phyloP scores from a whole-genome alignment of 2,329 filamentous ascomycete genomes.

The Cercospora sojina region DNA sequence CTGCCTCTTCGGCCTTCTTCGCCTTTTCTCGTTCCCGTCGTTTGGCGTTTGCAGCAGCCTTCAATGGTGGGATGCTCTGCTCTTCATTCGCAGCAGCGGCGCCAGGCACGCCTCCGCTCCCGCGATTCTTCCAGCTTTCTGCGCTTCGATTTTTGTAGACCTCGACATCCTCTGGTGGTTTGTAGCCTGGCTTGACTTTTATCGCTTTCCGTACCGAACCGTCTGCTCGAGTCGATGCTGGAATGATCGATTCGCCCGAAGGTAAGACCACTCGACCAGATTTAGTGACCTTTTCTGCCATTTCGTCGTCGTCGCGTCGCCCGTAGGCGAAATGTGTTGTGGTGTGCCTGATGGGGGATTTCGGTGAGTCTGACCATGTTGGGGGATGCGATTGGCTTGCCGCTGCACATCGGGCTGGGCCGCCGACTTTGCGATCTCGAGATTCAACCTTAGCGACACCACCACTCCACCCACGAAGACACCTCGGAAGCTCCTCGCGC shows the following conservation, averaged over 20 bases:
- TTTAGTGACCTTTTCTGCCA: conserved; percentile 43
- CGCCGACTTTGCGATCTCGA: conserved; percentile 3
- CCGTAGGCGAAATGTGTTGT: conserved; percentile 30
- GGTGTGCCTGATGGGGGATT: conserved; percentile 15
- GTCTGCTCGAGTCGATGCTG: conserved; percentile 80
- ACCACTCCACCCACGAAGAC: background rate
- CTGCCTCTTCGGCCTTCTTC: conserved; percentile 62
- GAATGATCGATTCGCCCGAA: conserved; percentile 84
- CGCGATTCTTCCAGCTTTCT: conserved; percentile 76
- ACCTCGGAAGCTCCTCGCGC: background rate
- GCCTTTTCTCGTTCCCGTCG: conserved; percentile 55
- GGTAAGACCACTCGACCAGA: conserved; percentile 66
- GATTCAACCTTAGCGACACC: conserved; percentile 1
- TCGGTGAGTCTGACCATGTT: conserved; percentile 7
- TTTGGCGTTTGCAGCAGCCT: conserved; percentile 70
- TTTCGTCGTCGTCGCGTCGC: conserved; percentile 33
- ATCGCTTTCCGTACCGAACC: conserved; percentile 93
- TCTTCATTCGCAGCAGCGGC: conserved; percentile 55
- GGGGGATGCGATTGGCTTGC: conserved; percentile 10
- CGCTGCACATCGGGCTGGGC: background rate
- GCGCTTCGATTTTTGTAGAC: conserved; percentile 92
- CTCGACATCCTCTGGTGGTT: conserved; percentile 91
- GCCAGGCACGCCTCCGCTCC: conserved; percentile 69
- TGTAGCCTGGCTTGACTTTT: conserved; percentile 88
- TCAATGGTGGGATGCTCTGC: conserved; percentile 42